Evolutionary conservation across 331 rosid genomes (phyloP).

Genomic region (Acacia pycnantha): DNA sequence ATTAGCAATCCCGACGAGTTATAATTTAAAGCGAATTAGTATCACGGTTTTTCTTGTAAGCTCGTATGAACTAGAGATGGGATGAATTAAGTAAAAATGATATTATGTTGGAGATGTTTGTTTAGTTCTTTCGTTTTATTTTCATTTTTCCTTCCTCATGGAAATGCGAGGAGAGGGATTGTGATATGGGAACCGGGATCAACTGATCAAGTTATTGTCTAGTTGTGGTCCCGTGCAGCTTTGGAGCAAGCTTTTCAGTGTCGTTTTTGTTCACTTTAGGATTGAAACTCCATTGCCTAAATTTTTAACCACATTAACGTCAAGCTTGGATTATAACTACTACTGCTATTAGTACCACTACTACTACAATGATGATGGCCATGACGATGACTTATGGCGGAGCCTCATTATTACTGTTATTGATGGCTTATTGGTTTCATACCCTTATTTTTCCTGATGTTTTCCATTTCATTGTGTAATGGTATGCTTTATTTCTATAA

Average conservation of each 20-base stretch:
- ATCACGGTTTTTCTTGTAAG: background rate
- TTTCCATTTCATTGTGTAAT: constrained; percentile 24
- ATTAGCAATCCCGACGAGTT: background rate
- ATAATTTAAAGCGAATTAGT: constrained; percentile 13
- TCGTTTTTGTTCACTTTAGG: background rate
- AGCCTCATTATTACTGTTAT: background rate
- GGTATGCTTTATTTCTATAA: constrained; percentile 14
- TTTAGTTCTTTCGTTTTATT: background rate
- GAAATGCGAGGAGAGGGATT: background rate
- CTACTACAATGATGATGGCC: too few species aligned
- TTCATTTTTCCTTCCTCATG: background rate
- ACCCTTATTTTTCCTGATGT: background rate
- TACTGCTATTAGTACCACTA: background rate
- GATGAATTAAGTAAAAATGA: constrained; percentile 29
- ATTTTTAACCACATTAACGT: background rate
- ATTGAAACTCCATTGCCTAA: background rate
- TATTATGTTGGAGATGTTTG: constrained; percentile 11
- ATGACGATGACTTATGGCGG: background rate
- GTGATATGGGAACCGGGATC: background rate
- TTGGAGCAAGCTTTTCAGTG: background rate
- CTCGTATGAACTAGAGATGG: constrained; percentile 7
- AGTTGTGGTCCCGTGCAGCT: background rate
- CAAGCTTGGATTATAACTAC: background rate
- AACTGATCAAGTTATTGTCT: background rate
- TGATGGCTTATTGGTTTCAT: background rate